Percentiles rank a stretch among this genome's conserved stretches.
These are phyloP conservation scores for Capronia americana DNA, from an alignment of 2,329 filamentous ascomycete genomes.

Conservation along the genomic window DNA sequence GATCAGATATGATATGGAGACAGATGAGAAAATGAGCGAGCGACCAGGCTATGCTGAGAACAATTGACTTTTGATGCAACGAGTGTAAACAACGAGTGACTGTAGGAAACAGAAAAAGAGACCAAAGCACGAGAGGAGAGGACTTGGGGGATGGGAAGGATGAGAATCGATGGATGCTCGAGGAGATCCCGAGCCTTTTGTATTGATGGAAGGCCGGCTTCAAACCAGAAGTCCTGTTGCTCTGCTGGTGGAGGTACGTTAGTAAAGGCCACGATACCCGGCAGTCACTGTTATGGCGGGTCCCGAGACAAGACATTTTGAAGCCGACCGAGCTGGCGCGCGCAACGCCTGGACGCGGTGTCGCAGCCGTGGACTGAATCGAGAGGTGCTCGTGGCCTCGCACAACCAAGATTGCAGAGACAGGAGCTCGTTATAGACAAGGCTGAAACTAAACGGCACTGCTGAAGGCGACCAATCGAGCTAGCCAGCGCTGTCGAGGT, in stretches of 20 bases:
- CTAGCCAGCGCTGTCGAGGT: neutral
- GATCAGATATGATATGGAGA: constrained; percentile 12
- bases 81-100: constrained; percentile 42
- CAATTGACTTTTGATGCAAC: constrained; percentile 23
- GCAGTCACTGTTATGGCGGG: constrained; percentile 10
- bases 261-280: neutral
- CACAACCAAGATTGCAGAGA: constrained; percentile 18
- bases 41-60: constrained; percentile 21
- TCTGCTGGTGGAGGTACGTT: neutral
- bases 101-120: constrained; percentile 47
- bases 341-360: constrained; percentile 18
- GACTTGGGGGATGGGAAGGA: constrained; percentile 4
- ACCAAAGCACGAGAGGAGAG: constrained; percentile 45
- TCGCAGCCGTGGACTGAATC: constrained; percentile 74
- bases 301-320: constrained; percentile 35
- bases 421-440: constrained; percentile 21
- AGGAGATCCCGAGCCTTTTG: constrained; percentile 16
- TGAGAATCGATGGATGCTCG: neutral
- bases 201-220: constrained; percentile 12
- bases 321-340: constrained; percentile 26
- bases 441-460: constrained; percentile 27
- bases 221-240: neutral
- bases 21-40: constrained; percentile 24
- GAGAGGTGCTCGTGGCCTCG: constrained; percentile 70
- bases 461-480: neutral